These are phyloP conservation scores for Nadsonia commutata DNA, from an alignment of 1,139 yeast genomes.

Conservation along the genomic window DNA sequence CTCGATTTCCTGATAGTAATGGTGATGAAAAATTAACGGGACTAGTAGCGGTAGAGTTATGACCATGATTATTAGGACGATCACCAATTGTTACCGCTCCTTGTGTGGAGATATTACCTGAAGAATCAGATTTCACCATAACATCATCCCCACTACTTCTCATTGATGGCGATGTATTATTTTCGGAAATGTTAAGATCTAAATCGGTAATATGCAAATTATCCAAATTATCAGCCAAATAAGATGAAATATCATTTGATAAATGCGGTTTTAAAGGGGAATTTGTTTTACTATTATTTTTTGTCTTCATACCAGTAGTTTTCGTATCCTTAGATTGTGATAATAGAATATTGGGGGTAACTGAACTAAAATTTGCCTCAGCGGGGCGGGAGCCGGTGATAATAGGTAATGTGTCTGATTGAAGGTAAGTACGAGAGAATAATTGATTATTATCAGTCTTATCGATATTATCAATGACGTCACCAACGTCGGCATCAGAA, in stretches of 20 bases:
- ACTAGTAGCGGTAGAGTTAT: background rate
- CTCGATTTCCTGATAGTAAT: background rate
- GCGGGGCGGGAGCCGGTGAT: background rate
- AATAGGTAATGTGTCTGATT: background rate
- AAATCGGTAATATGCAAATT: slow-evolving; percentile 12
- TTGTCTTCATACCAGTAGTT: background rate
- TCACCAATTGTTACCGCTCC: slow-evolving; percentile 10
- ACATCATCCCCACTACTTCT: slow-evolving; percentile 1
- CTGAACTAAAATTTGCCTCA: background rate
- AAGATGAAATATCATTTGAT: background rate
- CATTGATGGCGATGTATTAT: background rate
- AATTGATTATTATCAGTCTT: slow-evolving; percentile 1
- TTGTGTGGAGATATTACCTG: slow-evolving; percentile 5
- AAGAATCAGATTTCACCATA: too few relatives aligned
- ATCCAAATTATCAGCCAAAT: slow-evolving; percentile 1
- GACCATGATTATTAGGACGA: background rate
- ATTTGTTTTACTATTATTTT: background rate
- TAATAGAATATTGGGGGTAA: background rate
- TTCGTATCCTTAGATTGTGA: background rate
- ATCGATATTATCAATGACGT: background rate
- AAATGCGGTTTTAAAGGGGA: background rate
- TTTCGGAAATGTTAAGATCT: slow-evolving; percentile 11
- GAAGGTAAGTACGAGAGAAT: background rate
- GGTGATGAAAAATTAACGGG: background rate
- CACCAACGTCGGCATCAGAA: background rate